Evolutionary conservation across 2,329 filamentous ascomycete genomes (phyloP).

Genomic region (Podosphaera leucotricha): DNA sequence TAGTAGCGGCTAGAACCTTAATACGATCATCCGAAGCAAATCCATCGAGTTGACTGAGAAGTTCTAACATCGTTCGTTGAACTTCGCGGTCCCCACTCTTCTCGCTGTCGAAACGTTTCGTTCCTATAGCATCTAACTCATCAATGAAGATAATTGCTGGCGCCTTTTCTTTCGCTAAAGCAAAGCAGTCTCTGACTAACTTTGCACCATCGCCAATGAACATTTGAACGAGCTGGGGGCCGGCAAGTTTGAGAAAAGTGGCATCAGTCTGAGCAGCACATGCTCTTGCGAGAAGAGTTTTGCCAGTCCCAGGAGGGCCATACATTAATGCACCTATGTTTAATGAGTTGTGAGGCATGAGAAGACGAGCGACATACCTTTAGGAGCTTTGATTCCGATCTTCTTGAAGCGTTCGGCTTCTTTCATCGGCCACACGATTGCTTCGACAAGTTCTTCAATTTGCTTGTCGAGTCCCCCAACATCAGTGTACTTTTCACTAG

Average conservation of each 20-base stretch:
- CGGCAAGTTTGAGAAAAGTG: constrained; percentile 94
- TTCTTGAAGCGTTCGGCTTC: constrained; percentile 98
- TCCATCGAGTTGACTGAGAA: constrained; percentile 93
- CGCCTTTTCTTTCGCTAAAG: constrained; percentile 93
- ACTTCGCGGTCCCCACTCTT: constrained; percentile 97
- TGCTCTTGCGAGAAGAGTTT: constrained; percentile 78
- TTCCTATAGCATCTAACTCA: constrained; percentile 92
- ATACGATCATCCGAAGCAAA: constrained; percentile 93
- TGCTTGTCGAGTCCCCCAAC: constrained; percentile 96
- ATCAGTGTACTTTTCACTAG: constrained; percentile 95
- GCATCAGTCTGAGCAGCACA: constrained; percentile 96
- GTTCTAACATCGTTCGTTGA: constrained; percentile 94
- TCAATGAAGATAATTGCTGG: constrained; percentile 99
- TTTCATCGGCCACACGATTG: constrained; percentile 99
- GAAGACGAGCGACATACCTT: constrained; percentile 38
- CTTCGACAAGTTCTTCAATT: constrained; percentile 95
- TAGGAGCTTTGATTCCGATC: constrained; percentile 97
- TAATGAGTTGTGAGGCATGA: constrained; percentile 1
- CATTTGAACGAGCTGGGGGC: constrained; percentile 96
- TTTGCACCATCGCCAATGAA: constrained; percentile 98
- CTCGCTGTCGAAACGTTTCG: constrained; percentile 95
- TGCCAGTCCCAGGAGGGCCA: constrained; percentile 73
- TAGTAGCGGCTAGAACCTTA: constrained; percentile 87
- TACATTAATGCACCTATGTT: constrained; percentile 82
- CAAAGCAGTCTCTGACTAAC: constrained; percentile 91